Evolutionary conservation across 352 stramenopile genomes (phyloP), one percentile per base, ranked within the genome.

Genomic region (Nothophytophthora sp.): DNA sequence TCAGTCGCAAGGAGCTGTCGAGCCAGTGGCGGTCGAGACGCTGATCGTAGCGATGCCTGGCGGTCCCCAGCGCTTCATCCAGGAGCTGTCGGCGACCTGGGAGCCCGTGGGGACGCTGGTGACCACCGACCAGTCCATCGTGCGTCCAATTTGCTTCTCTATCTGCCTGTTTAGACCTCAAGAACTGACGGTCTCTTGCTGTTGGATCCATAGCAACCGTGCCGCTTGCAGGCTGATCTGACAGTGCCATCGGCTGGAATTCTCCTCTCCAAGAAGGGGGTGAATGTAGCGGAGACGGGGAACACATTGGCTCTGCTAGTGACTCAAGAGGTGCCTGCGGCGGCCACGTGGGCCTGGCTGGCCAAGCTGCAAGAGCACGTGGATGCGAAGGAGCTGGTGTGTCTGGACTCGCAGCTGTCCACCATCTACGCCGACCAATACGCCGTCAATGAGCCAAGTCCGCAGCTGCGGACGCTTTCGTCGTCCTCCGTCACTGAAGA

Each of bases 341-440:
- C 55, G 28, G 63, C 67, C 5, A 71, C 70, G 30, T 90, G 76
- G 80, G 29, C 38, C 29, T 90, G 80, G 80, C 53, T 72, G 35
- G 46, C 73, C 23, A 65, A 60, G 28, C 45, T 90, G 23, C 51
- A 55, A 28, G 20, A 51, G 42, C 72, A 78, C 48, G 48, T 90
- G 7, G 36, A 67, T 25, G 67, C 76, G 2, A 8, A 69, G 2
- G 69, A 88, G 18, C 64, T 74, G 2, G 46, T 90, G 59, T 81
- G 76, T 44, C 57, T 90, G 16, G 74, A 87, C 55, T 71, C 79
- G 46, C 74, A 87, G 52, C 25, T 86, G 23, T 73, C 72, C 12
- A 67, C 70, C 4, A 70, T 87, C 27, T 88, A 86, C 48, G 70
- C 73, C 28, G 70, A 76, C 36, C 41, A 60, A 12, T 70, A 59